phyloP scores from a whole-genome alignment of 1,284 basidiomycete genomes.

The Rhodofomes roseus region DNA sequence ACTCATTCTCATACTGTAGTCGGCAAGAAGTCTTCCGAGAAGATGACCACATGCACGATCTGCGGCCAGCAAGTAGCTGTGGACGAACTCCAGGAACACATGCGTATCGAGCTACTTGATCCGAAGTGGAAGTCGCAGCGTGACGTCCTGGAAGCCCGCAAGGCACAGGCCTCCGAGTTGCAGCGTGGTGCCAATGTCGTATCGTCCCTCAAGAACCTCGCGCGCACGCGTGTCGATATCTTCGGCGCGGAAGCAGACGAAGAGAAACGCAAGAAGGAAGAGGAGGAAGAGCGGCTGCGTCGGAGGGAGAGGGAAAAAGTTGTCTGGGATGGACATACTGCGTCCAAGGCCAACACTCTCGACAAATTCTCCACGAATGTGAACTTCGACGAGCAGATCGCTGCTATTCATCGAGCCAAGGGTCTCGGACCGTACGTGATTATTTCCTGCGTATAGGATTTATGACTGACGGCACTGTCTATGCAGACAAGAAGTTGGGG shows the following conservation, averaged over 20 bases:
- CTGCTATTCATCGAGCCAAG: slow-evolving; percentile 87
- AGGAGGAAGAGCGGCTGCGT: slow-evolving; percentile 76
- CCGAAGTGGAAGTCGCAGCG: slow-evolving; percentile 97
- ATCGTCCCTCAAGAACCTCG: slow-evolving; percentile 86
- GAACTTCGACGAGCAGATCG: slow-evolving; percentile 94
- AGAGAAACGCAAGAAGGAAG: slow-evolving; percentile 78
- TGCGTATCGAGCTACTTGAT: slow-evolving; percentile 97
- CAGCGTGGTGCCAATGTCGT: slow-evolving; percentile 90
- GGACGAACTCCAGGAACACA: slow-evolving; percentile 95
- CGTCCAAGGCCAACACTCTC: slow-evolving; percentile 82
- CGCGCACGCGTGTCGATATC: slow-evolving; percentile 89
- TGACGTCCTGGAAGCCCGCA: slow-evolving; percentile 80
- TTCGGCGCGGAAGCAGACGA: slow-evolving; percentile 92
- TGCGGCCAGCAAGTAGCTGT: slow-evolving; percentile 94
- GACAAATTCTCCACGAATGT: slow-evolving; percentile 89
- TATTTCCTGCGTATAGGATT: slow-evolving; percentile 3
- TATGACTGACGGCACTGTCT: slow-evolving; percentile 13
- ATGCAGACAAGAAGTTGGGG: slow-evolving; percentile 62
- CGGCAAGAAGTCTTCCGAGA: slow-evolving; percentile 63
- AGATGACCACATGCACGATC: slow-evolving; percentile 86
- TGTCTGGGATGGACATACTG: slow-evolving; percentile 95
- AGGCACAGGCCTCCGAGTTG: slow-evolving; percentile 86
- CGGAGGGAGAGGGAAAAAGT: slow-evolving; percentile 87
- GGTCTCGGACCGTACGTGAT: slow-evolving; percentile 74
- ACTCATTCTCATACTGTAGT: slow-evolving; percentile 38